A percentile compares a stretch with the other conserved stretches of the same genome.
phyloP scores from a whole-genome alignment of 768 basidiomycete species.

The Auricularia heimuer region DNA sequence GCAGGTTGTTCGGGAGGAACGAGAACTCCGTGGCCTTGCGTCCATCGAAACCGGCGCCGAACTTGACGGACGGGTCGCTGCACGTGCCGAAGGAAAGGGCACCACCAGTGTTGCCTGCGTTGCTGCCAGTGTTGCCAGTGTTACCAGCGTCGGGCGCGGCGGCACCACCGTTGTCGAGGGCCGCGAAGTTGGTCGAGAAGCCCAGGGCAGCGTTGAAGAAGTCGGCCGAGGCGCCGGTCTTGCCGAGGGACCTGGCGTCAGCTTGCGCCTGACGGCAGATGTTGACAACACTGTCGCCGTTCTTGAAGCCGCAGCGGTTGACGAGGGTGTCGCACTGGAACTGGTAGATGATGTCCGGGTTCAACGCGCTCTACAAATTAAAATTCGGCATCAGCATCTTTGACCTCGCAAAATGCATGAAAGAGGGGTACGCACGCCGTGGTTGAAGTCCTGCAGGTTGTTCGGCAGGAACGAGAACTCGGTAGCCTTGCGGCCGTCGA shows the following conservation, averaged over 20 bases:
- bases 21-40: conserved; percentile 44
- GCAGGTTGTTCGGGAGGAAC: background rate
- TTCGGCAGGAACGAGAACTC: conserved; percentile 25
- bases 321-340: conserved; percentile 46
- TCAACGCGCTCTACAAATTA: conserved; percentile 28
- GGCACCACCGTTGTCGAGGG: conserved; percentile 23
- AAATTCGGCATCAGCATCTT: no score
- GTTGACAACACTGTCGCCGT: background rate
- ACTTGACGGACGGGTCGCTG: conserved; percentile 44
- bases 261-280: background rate
- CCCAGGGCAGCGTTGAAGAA: conserved; percentile 12
- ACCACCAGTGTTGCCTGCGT: conserved; percentile 2
- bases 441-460: conserved; percentile 1
- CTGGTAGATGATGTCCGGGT: conserved; percentile 49
- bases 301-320: conserved; percentile 33
- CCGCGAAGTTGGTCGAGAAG: conserved; percentile 12
- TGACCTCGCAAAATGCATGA: no score
- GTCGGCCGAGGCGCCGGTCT: conserved; percentile 9
- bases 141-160: conserved; percentile 1
- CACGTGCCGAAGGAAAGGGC: conserved; percentile 37
- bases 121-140: conserved; percentile 8
- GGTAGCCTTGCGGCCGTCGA: conserved; percentile 45
- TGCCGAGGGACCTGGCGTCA: conserved; percentile 3
- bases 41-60: conserved; percentile 45
- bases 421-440: background rate